phyloP scores from a whole-genome alignment of 169 alveolate species.

The Sarcocystis neurona region DNA sequence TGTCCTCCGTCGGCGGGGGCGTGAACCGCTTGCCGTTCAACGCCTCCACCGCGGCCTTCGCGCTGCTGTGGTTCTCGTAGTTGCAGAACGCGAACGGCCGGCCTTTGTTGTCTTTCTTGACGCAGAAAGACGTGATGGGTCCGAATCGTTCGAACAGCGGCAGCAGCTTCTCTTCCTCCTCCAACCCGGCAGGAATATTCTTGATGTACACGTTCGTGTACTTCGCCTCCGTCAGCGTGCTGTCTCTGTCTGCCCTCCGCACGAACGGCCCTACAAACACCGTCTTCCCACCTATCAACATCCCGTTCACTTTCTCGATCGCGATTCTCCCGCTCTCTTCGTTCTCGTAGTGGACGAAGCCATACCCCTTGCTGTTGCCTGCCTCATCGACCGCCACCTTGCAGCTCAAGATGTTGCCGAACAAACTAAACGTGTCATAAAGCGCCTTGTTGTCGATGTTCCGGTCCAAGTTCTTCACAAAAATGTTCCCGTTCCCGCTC shows the following conservation, averaged over 20 bases:
- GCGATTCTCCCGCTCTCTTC: constrained; percentile 93
- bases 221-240: constrained; percentile 58
- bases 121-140: constrained; percentile 84
- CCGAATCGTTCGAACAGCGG: constrained; percentile 74
- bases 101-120: constrained; percentile 84
- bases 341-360: constrained; percentile 94
- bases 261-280: constrained; percentile 90
- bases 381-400: constrained; percentile 77
- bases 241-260: constrained; percentile 84
- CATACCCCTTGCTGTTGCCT: constrained; percentile 89
- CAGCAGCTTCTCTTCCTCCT: constrained; percentile 73
- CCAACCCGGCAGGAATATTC: constrained; percentile 89
- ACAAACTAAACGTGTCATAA: constrained; percentile 90
- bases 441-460: constrained; percentile 93
- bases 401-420: constrained; percentile 93
- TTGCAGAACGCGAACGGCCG: constrained; percentile 88
- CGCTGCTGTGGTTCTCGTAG: constrained; percentile 83
- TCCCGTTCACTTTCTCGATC: constrained; percentile 89
- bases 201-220: constrained; percentile 91
- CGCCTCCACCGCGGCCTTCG: constrained; percentile 87
- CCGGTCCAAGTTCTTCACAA: constrained; percentile 92
- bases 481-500: constrained; percentile 92
- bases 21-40: constrained; percentile 81
- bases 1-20: neutral
- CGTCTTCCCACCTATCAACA: constrained; percentile 87